Conservation (phyloP, 2,329 filamentous ascomycete species). For the Ophiocordyceps camponoti-leonardi region DNA sequence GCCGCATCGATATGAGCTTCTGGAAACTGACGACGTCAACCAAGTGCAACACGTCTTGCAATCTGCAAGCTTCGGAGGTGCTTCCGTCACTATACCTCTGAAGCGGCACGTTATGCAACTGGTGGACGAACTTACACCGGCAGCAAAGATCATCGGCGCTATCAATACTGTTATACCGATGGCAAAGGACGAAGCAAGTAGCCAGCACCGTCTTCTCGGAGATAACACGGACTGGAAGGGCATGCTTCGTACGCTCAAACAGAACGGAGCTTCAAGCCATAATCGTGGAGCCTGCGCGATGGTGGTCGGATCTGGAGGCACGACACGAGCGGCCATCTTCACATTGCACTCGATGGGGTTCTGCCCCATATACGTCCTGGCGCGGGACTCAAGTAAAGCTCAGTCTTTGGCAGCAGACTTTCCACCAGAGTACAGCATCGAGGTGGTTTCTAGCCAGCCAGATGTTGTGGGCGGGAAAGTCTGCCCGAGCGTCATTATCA, state of each 20-base stretch:
- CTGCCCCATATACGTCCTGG: conserved; percentile 72
- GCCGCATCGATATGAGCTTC: conserved; percentile 61
- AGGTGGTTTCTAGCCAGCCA: conserved; percentile 34
- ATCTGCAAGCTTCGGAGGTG: conserved; percentile 66
- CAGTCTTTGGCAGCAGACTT: conserved; percentile 53
- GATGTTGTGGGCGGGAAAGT: conserved; percentile 34
- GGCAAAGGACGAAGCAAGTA: conserved; percentile 14
- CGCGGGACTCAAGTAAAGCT: conserved; percentile 55
- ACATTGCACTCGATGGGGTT: conserved; percentile 73
- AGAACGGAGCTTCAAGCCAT: conserved; percentile 38
- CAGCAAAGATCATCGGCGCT: conserved; percentile 72
- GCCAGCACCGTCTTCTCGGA: conserved; percentile 45
- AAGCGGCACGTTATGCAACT: conserved; percentile 76
- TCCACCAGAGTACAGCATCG: conserved; percentile 53
- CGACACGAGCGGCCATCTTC: conserved; percentile 79
- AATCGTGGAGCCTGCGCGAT: conserved; percentile 37
- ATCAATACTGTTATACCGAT: conserved; percentile 81
- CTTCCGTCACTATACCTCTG: conserved; percentile 87
- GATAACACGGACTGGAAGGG: conserved; percentile 95
- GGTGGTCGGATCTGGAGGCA: conserved; percentile 83
- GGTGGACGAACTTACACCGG: conserved; percentile 62
- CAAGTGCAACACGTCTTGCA: conserved; percentile 50
- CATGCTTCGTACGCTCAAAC: conserved; percentile 65
- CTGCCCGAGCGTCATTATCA: conserved; percentile 50
- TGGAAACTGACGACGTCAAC: conserved; percentile 53